A percentile compares a stretch with the other conserved stretches of the same genome.
These are phyloP conservation scores for Porodaedalea pini DNA, from an alignment of 1,284 basidiomycete genomes.

Conservation along the genomic window DNA sequence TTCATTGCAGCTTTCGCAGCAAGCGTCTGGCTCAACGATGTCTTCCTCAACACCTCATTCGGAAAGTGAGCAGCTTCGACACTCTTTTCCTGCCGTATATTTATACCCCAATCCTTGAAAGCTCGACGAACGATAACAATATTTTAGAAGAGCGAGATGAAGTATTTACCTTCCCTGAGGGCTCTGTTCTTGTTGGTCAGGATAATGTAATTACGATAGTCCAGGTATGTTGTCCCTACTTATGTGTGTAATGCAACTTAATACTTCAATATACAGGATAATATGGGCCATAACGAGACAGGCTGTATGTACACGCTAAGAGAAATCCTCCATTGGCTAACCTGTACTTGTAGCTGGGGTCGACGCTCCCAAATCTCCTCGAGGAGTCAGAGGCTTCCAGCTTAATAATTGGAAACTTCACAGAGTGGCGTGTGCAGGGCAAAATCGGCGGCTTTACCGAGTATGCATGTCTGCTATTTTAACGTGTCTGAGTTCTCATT, in stretches of 20 bases:
- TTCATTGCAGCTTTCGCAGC: conserved; percentile 61
- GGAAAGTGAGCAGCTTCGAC: conserved; percentile 50
- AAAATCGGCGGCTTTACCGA: conserved; percentile 72
- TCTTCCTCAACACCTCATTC: conserved; percentile 67
- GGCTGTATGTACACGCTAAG: conserved; percentile 34
- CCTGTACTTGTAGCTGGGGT: neutral
- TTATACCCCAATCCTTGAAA: conserved; percentile 31
- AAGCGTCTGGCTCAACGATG: conserved; percentile 72
- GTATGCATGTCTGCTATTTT: conserved; percentile 35
- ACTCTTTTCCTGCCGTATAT: neutral
- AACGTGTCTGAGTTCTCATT: neutral
- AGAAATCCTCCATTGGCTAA: neutral
- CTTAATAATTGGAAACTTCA: conserved; percentile 60
- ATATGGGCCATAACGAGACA: conserved; percentile 73
- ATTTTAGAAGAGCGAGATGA: conserved; percentile 62
- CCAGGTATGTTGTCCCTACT: conserved; percentile 42
- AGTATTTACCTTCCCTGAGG: conserved; percentile 56
- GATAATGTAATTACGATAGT: conserved; percentile 77
- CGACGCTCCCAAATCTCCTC: conserved; percentile 43
- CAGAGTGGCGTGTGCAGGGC: conserved; percentile 77
- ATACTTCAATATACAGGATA: conserved; percentile 46
- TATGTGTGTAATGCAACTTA: neutral
- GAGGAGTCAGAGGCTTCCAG: conserved; percentile 73
- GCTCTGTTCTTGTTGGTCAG: conserved; percentile 42
- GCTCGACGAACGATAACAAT: conserved; percentile 56